phyloP scores from a whole-genome alignment of 2,329 filamentous ascomycete species.

The Simplicillium aogashimaense region DNA sequence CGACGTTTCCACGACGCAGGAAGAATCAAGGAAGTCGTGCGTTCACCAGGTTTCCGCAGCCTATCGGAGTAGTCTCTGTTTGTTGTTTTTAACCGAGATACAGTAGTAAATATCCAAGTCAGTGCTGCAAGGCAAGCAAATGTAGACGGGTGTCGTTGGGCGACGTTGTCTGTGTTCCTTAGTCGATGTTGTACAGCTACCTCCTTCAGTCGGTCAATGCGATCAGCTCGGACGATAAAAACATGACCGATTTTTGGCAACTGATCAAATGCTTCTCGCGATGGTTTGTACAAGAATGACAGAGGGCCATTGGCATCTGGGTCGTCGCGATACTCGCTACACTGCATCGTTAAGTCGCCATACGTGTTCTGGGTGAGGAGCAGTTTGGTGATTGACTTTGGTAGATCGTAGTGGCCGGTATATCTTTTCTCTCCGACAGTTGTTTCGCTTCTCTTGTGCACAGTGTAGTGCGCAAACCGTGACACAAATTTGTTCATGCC shows the following conservation, averaged over 20 bases:
- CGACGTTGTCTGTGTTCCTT: background rate
- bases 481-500: conserved; percentile 28
- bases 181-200: conserved; percentile 9
- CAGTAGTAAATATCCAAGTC: conserved; percentile 28
- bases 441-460: background rate
- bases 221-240: conserved; percentile 25
- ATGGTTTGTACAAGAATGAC: conserved; percentile 14
- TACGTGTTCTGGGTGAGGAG: conserved; percentile 12
- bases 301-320: conserved; percentile 24
- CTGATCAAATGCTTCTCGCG: conserved; percentile 15
- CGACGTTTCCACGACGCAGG: conserved; percentile 31
- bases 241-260: conserved; percentile 29
- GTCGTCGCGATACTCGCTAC: conserved; percentile 27
- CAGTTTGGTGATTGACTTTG: background rate
- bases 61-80: too few species aligned
- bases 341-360: conserved; percentile 16
- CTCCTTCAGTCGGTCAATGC: conserved; percentile 20
- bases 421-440: conserved; percentile 11
- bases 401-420: background rate
- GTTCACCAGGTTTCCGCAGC: too few species aligned
- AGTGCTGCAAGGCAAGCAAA: conserved; percentile 29
- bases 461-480: conserved; percentile 22
- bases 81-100: conserved; percentile 15
- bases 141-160: conserved; percentile 14
- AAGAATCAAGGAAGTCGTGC: conserved; percentile 18